Evolutionary conservation across 176 grass and related monocot species (phyloP).

Genomic region (Phragmites australis): DNA sequence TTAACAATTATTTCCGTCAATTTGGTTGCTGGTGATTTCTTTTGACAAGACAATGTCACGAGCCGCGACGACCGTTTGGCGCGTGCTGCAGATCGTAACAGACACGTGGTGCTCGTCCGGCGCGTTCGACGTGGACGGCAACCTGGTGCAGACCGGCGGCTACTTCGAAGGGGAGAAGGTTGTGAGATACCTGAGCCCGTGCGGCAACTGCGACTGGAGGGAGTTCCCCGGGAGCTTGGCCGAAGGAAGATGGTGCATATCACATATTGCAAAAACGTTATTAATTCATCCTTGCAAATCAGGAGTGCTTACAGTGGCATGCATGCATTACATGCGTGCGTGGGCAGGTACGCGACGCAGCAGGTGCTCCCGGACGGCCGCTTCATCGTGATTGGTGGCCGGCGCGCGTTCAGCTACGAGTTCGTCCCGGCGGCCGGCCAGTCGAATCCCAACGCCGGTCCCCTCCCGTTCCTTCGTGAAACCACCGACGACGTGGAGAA

Average conservation of each 20-base stretch:
- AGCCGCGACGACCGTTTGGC: not conserved
- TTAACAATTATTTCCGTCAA: not conserved
- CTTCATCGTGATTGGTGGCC: conserved; percentile 70
- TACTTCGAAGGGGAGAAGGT: conserved; percentile 56
- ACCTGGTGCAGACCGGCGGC: conserved; percentile 61
- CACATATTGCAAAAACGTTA: not conserved
- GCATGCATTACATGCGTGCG: too few relatives aligned
- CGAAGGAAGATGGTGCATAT: conserved; percentile 53
- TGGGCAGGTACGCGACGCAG: conserved; percentile 70
- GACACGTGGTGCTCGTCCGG: conserved; percentile 70
- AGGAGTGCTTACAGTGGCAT: not conserved
- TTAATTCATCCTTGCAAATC: not conserved
- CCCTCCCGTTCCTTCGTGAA: conserved; percentile 49
- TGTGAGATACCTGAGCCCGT: conserved; percentile 38
- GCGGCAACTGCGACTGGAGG: conserved; percentile 47
- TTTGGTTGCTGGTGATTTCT: not conserved
- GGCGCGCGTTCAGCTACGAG: conserved; percentile 75
- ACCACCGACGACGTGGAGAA: conserved; percentile 85
- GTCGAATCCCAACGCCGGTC: conserved; percentile 27
- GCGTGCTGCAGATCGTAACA: conserved; percentile 36
- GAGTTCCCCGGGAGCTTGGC: conserved; percentile 50
- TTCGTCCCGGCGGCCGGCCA: conserved; percentile 52
- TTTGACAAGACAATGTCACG: not conserved
- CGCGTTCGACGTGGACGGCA: conserved; percentile 41
- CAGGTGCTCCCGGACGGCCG: conserved; percentile 59